Conservation (phyloP, 805 yeast species). For the Phaffomyces thermotolerans region DNA sequence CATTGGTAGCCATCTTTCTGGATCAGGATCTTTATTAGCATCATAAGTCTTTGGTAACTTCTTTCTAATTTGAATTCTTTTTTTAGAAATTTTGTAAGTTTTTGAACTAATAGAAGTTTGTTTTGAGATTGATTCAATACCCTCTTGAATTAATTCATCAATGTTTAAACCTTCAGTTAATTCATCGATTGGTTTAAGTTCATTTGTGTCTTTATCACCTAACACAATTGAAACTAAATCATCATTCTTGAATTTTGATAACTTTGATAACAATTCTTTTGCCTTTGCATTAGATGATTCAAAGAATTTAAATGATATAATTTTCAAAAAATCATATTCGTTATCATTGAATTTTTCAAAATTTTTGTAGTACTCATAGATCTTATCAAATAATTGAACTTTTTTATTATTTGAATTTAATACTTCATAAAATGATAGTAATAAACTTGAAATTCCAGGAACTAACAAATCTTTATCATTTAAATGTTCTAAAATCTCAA, state of each 20-base stretch:
- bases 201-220: slow-evolving; percentile 14
- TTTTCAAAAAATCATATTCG: slow-evolving; percentile 25
- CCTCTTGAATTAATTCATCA: slow-evolving; percentile 23
- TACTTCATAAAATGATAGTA: slow-evolving; percentile 43
- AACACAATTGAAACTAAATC: slow-evolving; percentile 25
- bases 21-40: slow-evolving; percentile 36
- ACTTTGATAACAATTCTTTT: slow-evolving; percentile 12
- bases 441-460: slow-evolving; percentile 46
- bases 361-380: slow-evolving; percentile 21
- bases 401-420: slow-evolving; percentile 32
- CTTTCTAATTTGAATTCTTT: slow-evolving; percentile 27
- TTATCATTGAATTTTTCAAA: slow-evolving; percentile 12
- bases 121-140: slow-evolving; percentile 11
- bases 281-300: slow-evolving; percentile 9
- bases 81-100: slow-evolving; percentile 20
- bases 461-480: slow-evolving; percentile 11
- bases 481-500: slow-evolving; percentile 30
- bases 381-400: slow-evolving; percentile 24
- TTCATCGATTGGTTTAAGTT: slow-evolving; percentile 21
- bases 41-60: slow-evolving; percentile 37
- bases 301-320: slow-evolving; percentile 31
- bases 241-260: slow-evolving; percentile 23
- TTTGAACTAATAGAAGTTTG: slow-evolving; percentile 9
- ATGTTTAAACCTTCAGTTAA: slow-evolving; percentile 27
- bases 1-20: slow-evolving; percentile 89